Percentiles rank a stretch among this genome's conserved stretches.
These are phyloP conservation scores for Francoa sonchifolia DNA, from an alignment of 441 rosid genomes.

Conservation along the genomic window DNA sequence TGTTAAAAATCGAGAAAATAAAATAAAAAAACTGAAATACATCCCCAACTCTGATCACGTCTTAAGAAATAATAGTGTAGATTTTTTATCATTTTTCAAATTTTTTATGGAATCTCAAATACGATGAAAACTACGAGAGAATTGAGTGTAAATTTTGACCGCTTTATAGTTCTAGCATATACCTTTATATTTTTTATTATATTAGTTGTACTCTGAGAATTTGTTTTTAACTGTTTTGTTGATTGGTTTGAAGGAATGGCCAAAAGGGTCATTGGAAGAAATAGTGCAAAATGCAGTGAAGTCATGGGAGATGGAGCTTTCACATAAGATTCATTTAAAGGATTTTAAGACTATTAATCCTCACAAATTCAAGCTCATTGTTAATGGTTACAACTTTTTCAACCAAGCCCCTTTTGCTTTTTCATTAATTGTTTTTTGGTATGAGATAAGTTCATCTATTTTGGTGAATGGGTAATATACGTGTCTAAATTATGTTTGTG, in stretches of 20 bases:
- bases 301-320: conserved; percentile 80
- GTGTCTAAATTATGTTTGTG: too few relatives aligned
- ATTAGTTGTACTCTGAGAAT: not conserved
- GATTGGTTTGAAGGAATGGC: conserved; percentile 49
- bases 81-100: too few relatives aligned
- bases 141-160: too few relatives aligned
- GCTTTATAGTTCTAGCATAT: not conserved
- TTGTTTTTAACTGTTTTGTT: not conserved
- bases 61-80: too few relatives aligned
- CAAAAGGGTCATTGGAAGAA: conserved; percentile 63
- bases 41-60: too few relatives aligned
- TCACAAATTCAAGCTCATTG: conserved; percentile 51
- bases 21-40: too few relatives aligned
- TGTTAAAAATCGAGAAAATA: too few relatives aligned
- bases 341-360: conserved; percentile 64
- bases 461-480: not conserved
- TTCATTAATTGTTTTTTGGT: not conserved
- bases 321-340: conserved; percentile 52
- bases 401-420: not conserved
- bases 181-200: too few relatives aligned
- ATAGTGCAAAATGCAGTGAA: conserved; percentile 62
- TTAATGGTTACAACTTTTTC: conserved; percentile 34
- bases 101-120: too few relatives aligned
- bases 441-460: not conserved
- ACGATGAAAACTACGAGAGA: too few relatives aligned